Conservation (phyloP, 768 basidiomycete genomes). For the Coprinellus micaceus region DNA sequence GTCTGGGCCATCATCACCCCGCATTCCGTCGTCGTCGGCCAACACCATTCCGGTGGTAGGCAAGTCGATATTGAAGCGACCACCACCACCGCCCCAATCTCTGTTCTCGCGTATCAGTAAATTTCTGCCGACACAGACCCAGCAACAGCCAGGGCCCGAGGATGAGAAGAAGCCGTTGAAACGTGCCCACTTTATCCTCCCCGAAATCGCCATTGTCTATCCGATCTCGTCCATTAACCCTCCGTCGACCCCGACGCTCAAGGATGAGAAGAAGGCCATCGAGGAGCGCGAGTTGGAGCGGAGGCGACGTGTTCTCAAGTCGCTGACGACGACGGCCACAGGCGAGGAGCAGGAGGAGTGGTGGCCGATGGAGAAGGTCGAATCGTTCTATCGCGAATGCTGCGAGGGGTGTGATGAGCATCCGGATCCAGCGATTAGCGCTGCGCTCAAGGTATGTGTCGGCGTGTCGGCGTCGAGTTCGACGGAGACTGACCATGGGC, state of each 20-base stretch:
- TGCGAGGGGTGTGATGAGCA: slow-evolving; percentile 73
- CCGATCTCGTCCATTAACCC: slow-evolving; percentile 84
- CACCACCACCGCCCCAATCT: slow-evolving; percentile 62
- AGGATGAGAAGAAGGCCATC: slow-evolving; percentile 79
- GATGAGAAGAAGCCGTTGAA: slow-evolving; percentile 62
- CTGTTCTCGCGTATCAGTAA: slow-evolving; percentile 73
- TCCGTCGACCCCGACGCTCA: slow-evolving; percentile 72
- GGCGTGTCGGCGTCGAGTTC: background rate
- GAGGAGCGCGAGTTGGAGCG: slow-evolving; percentile 73
- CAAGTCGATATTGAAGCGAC: slow-evolving; percentile 77
- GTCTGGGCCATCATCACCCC: slow-evolving; percentile 39
- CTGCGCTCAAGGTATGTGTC: slow-evolving; percentile 62
- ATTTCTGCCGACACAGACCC: slow-evolving; percentile 60
- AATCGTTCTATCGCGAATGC: slow-evolving; percentile 83
- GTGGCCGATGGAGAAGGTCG: slow-evolving; percentile 85
- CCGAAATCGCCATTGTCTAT: slow-evolving; percentile 82
- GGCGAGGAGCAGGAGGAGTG: slow-evolving; percentile 51
- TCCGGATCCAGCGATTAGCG: slow-evolving; percentile 61
- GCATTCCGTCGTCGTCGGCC: slow-evolving; percentile 66
- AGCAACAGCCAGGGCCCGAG: slow-evolving; percentile 32
- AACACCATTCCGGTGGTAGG: slow-evolving; percentile 78
- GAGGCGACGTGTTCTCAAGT: slow-evolving; percentile 62
- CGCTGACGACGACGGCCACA: slow-evolving; percentile 13
- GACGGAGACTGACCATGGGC: slow-evolving; percentile 8
- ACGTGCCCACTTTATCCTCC: slow-evolving; percentile 88